These are phyloP conservation scores for Sanghuangporus sanghuang DNA, from an alignment of 1,284 basidiomycete species.

Conservation along the genomic window DNA sequence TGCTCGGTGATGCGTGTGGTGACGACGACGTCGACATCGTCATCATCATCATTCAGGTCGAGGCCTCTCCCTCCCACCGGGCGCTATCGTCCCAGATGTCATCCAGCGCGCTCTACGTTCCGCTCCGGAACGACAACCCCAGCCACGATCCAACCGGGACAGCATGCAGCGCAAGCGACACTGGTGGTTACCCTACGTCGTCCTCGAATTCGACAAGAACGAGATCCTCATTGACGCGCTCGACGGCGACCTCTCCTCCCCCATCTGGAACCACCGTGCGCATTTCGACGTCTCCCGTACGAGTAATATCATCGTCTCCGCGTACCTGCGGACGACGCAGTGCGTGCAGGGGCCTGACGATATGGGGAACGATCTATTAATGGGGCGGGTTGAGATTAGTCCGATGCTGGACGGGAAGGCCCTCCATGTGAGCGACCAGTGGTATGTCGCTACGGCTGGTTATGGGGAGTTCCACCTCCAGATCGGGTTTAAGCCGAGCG, in stretches of 20 bases:
- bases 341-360: constrained; percentile 67
- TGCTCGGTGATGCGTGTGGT: not conserved
- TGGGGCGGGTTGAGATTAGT: constrained; percentile 87
- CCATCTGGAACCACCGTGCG: constrained; percentile 96
- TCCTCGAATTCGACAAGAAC: constrained; percentile 99
- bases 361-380: constrained; percentile 90
- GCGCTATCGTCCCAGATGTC: constrained; percentile 76
- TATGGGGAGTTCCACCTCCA: constrained; percentile 94
- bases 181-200: constrained; percentile 98
- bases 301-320: constrained; percentile 86
- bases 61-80: constrained; percentile 69
- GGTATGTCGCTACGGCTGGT: constrained; percentile 85
- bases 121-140: constrained; percentile 31
- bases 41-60: constrained; percentile 41
- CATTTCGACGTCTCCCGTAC: constrained; percentile 89
- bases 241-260: constrained; percentile 79
- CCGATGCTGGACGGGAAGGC: constrained; percentile 70
- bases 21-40: too few species aligned
- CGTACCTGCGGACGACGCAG: constrained; percentile 79
- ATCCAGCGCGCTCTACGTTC: constrained; percentile 78
- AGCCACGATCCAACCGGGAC: constrained; percentile 67
- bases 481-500: constrained; percentile 85
- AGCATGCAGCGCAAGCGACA: constrained; percentile 85
- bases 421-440: constrained; percentile 77
- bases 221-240: constrained; percentile 95